phyloP scores from a whole-genome alignment of 306 rosid species.

The Albizia julibrissin region DNA sequence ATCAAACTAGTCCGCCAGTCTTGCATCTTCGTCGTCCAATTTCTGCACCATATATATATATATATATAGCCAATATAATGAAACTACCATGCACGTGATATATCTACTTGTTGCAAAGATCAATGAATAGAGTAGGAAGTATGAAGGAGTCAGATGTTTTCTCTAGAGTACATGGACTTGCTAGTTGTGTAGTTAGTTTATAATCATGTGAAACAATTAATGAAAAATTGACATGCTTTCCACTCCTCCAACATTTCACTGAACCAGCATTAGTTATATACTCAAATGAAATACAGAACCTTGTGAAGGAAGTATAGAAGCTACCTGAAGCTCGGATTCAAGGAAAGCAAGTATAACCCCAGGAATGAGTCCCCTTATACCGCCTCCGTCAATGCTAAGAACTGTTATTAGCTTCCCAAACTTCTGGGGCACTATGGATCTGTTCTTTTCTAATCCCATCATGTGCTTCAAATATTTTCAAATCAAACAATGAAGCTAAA shows the following conservation, averaged over 20 bases:
- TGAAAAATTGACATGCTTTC: no score
- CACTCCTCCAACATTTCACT: no score
- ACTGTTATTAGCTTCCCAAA: conserved; percentile 61
- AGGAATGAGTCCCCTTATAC: conserved; percentile 67
- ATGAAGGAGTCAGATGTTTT: no score
- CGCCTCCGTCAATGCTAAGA: conserved; percentile 80
- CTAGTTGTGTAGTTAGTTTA: no score
- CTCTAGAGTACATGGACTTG: no score
- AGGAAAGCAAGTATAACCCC: conserved; percentile 60
- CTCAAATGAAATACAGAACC: background rate
- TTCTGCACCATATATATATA: background rate
- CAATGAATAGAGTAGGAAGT: no score
- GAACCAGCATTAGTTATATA: no score
- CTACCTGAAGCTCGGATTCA: conserved; percentile 74
- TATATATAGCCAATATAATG: background rate
- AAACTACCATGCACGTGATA: background rate
- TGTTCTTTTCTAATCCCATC: background rate
- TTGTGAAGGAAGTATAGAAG: background rate
- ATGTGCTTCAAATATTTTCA: background rate
- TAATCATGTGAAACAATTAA: no score
- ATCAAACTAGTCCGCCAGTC: background rate
- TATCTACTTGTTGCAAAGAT: background rate
- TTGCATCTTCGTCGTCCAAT: background rate
- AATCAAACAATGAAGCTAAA: background rate
- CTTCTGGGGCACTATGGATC: conserved; percentile 50